Conservation (phyloP, 208 protist genomes). For the Paratrypanosoma confusum region DNA sequence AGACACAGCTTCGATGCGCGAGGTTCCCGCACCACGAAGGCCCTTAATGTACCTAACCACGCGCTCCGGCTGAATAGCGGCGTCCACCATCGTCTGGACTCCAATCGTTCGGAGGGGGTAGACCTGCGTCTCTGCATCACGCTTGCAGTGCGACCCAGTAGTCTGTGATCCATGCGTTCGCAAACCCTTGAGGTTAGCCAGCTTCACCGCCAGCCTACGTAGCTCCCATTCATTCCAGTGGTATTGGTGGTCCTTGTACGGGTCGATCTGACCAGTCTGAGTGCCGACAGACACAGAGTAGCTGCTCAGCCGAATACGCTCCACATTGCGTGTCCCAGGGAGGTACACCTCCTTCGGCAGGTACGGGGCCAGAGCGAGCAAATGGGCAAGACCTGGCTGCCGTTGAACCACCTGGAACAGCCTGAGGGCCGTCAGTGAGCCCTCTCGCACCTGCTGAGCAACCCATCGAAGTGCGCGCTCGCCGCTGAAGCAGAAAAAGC, state of each 20-base stretch:
- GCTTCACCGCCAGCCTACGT: slow-evolving; percentile 80
- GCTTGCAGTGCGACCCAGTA: slow-evolving; percentile 62
- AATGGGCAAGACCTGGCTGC: slow-evolving; percentile 1
- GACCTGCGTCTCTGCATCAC: slow-evolving; percentile 72
- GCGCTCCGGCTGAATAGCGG: slow-evolving; percentile 63
- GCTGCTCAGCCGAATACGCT: too few relatives aligned
- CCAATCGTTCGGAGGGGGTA: slow-evolving; percentile 44
- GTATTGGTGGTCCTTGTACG: slow-evolving; percentile 82
- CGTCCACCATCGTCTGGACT: slow-evolving; percentile 79
- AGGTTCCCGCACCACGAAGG: slow-evolving; percentile 63
- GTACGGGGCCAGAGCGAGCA: slow-evolving; percentile 3
- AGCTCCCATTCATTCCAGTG: slow-evolving; percentile 91
- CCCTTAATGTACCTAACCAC: slow-evolving; percentile 85
- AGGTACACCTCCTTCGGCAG: slow-evolving; percentile 79
- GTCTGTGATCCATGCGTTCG: slow-evolving; percentile 80
- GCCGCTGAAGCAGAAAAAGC: slow-evolving; percentile 32
- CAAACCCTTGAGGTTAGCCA: slow-evolving; percentile 84
- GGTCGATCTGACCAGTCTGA: slow-evolving; percentile 85
- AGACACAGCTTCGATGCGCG: slow-evolving; percentile 74
- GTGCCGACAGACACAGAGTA: slow-evolving; percentile 44
- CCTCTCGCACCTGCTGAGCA: slow-evolving; percentile 27
- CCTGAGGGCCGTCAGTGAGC: slow-evolving; percentile 23
- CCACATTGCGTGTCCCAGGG: slow-evolving; percentile 40
- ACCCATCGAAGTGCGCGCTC: slow-evolving; percentile 34
- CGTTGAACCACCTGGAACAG: slow-evolving; percentile 37